Percentiles rank a stretch among this genome's conserved stretches.
These are phyloP conservation scores for Candida arabinofermentans DNA, from an alignment of 805 yeast genomes.

Conservation along the genomic window DNA sequence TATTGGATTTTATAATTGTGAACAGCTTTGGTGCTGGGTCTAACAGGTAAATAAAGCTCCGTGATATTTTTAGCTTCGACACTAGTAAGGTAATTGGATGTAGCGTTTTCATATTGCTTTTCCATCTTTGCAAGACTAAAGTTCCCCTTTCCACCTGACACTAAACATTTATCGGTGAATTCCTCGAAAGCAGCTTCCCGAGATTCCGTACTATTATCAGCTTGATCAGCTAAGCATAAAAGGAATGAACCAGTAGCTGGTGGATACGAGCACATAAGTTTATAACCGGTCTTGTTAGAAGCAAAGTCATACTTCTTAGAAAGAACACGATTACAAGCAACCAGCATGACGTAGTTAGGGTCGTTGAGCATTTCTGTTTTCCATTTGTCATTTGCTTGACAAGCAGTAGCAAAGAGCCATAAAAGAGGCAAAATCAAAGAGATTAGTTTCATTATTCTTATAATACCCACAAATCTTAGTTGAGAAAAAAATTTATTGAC, in stretches of 20 bases:
- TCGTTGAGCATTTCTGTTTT: too few relatives aligned
- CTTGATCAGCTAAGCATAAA: slow-evolving; percentile 7
- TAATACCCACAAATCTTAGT: too few relatives aligned
- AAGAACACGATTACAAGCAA: neutral
- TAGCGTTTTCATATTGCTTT: slow-evolving; percentile 29
- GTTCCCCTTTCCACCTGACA: neutral
- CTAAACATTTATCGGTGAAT: slow-evolving; percentile 2
- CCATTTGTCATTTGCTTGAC: too few relatives aligned
- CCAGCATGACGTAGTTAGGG: too few relatives aligned
- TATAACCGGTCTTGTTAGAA: slow-evolving; percentile 1
- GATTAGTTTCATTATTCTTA: too few relatives aligned
- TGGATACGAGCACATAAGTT: slow-evolving; percentile 13
- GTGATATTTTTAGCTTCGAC: slow-evolving; percentile 7
- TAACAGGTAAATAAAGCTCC: slow-evolving; percentile 14
- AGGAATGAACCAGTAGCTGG: slow-evolving; percentile 16
- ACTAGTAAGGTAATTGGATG: slow-evolving; percentile 13
- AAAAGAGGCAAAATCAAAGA: too few relatives aligned
- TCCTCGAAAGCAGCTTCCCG: slow-evolving; percentile 4
- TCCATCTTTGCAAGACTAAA: neutral
- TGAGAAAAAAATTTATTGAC: too few relatives aligned
- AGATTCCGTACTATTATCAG: slow-evolving; percentile 1
- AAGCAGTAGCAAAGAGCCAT: too few relatives aligned
- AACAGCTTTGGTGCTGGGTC: slow-evolving; percentile 9
- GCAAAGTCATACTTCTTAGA: neutral
- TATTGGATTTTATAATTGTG: slow-evolving; percentile 7